Percentiles rank a stretch among this genome's conserved stretches.
These are phyloP conservation scores for Pulveroboletus sp. DNA, from an alignment of 768 basidiomycete genomes.

Conservation along the genomic window DNA sequence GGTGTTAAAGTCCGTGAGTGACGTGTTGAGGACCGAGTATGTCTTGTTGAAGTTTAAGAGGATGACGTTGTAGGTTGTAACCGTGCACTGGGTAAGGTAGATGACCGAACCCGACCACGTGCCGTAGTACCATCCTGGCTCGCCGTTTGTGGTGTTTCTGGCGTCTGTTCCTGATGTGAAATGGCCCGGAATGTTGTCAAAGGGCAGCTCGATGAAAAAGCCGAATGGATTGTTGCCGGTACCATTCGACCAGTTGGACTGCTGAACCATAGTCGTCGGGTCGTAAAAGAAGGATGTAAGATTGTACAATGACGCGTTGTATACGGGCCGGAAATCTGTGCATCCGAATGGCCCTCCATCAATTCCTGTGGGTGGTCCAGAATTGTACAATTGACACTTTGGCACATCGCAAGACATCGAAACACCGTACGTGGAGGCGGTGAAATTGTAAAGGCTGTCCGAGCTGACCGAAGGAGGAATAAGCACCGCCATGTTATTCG, in stretches of 20 bases:
- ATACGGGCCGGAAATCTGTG: neutral
- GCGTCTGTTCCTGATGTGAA: neutral
- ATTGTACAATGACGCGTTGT: constrained; percentile 2
- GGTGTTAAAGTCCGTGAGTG: constrained; percentile 1
- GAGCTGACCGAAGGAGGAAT: neutral
- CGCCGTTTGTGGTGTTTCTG: neutral
- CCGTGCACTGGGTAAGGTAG: constrained; percentile 1
- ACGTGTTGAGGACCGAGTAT: neutral
- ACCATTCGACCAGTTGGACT: constrained; percentile 1
- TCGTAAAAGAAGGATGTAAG: constrained; percentile 3
- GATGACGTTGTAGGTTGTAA: neutral
- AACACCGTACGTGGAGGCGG: constrained; percentile 1
- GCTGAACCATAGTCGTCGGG: neutral
- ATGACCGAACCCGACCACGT: neutral
- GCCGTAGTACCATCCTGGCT: constrained; percentile 1
- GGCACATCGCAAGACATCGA: neutral
- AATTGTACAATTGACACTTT: neutral
- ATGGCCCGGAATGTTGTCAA: neutral
- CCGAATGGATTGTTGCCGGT: constrained; percentile 1
- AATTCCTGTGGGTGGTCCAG: neutral
- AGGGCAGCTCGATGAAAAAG: neutral
- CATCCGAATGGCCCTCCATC: constrained; percentile 1
- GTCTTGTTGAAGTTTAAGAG: constrained; percentile 1
- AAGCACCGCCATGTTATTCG: neutral
- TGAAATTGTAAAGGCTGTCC: neutral